Conservation (phyloP, 1,139 yeast genomes). For the Sugiyamaella neomexicana region DNA sequence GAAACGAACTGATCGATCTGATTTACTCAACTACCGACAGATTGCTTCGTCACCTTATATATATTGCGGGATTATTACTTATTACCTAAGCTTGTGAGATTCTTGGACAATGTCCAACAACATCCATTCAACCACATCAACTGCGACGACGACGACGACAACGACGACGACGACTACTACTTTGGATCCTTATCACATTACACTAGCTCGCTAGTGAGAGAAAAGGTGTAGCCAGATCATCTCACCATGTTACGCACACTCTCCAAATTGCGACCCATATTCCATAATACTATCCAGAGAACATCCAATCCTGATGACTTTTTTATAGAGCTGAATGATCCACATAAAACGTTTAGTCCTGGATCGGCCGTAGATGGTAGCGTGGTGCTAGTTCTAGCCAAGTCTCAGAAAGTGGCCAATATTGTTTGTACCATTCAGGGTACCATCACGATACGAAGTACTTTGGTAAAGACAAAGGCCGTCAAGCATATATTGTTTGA, state of each 20-base stretch:
- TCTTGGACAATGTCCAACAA: slow-evolving; percentile 8
- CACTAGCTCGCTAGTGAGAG: not conserved
- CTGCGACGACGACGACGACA: not conserved
- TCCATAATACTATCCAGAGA: slow-evolving; percentile 22
- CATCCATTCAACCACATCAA: not conserved
- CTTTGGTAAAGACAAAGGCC: slow-evolving; percentile 36
- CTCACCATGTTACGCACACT: slow-evolving; percentile 20
- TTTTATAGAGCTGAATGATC: slow-evolving; percentile 66
- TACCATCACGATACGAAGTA: slow-evolving; percentile 45
- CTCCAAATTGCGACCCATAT: slow-evolving; percentile 26
- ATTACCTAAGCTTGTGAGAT: not conserved
- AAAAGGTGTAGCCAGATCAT: not conserved
- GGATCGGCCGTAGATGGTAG: slow-evolving; percentile 60
- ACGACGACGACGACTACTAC: not conserved
- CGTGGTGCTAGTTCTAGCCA: slow-evolving; percentile 37
- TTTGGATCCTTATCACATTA: not conserved
- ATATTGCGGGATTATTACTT: no score
- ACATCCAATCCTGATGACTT: slow-evolving; percentile 48
- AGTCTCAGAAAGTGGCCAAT: slow-evolving; percentile 31
- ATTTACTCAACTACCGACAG: no score
- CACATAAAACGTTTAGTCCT: slow-evolving; percentile 67
- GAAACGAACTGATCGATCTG: no score
- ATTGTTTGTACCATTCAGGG: slow-evolving; percentile 37
- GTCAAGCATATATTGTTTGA: slow-evolving; percentile 52
- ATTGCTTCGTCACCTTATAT: no score